phyloP scores from a whole-genome alignment of 2,329 filamentous ascomycete species.

The Sporothrix globosa region DNA sequence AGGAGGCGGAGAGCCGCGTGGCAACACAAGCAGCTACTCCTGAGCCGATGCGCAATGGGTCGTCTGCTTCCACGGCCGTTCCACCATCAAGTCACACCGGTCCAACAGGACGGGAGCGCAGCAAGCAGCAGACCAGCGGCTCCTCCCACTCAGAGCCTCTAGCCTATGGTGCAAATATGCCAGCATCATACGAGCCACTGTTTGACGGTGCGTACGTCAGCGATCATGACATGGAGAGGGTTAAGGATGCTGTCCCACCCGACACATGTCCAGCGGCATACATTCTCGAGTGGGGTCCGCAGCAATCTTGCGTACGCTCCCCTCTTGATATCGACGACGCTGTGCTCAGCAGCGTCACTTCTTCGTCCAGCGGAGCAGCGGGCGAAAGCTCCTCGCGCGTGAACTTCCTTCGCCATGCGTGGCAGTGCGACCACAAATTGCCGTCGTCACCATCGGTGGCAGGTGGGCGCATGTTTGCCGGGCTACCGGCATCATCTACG shows the following conservation, averaged over 20 bases:
- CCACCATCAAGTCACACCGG: not conserved
- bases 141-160: slow-evolving; percentile 6
- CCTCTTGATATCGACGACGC: not conserved
- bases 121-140: not conserved
- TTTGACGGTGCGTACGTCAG: not conserved
- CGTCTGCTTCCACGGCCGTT: not conserved
- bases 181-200: slow-evolving; percentile 5
- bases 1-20: not conserved
- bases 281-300: slow-evolving; percentile 23
- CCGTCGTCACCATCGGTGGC: not conserved
- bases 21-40: not conserved
- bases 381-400: not conserved
- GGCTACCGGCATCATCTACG: not conserved
- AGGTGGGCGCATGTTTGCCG: not conserved
- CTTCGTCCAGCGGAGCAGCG: not conserved
- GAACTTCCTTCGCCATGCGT: slow-evolving; percentile 17
- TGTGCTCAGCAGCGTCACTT: not conserved
- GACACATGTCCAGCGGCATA: slow-evolving; percentile 16
- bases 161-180: not conserved
- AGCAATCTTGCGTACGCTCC: not conserved
- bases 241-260: not conserved
- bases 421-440: slow-evolving; percentile 8
- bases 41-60: slow-evolving; percentile 1
- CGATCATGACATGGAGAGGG: not conserved
- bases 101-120: not conserved